Evolutionary conservation across 2,329 filamentous ascomycete genomes (phyloP).

Genomic region (Falciphora oryzae): DNA sequence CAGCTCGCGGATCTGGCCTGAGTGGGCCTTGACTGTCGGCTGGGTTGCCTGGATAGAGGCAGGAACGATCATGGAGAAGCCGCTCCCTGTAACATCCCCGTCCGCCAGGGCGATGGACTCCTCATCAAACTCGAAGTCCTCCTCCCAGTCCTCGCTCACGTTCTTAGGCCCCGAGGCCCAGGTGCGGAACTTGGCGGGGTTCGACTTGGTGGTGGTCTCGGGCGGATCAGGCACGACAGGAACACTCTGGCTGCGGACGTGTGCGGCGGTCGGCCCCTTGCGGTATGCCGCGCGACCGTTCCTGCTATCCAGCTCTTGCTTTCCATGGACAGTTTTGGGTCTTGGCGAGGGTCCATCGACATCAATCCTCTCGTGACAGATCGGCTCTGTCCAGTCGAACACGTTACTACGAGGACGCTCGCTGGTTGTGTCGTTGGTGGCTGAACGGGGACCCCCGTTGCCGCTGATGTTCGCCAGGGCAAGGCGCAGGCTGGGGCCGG

Average conservation of each 20-base stretch:
- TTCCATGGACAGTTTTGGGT: conserved; percentile 70
- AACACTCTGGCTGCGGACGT: conserved; percentile 76
- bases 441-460: conserved; percentile 34
- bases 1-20: conserved; percentile 76
- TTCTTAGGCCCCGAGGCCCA: conserved; percentile 77
- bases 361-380: conserved; percentile 55
- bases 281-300: conserved; percentile 63
- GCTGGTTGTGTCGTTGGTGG: conserved; percentile 23
- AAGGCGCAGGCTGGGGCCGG: conserved; percentile 47
- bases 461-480: conserved; percentile 49
- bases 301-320: conserved; percentile 64
- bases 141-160: conserved; percentile 82
- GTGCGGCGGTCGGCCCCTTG: conserved; percentile 61
- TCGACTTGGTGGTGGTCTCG: conserved; percentile 49
- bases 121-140: conserved; percentile 73
- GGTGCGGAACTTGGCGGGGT: conserved; percentile 64
- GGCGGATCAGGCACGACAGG: conserved; percentile 61
- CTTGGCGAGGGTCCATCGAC: conserved; percentile 53
- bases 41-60: conserved; percentile 76
- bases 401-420: conserved; percentile 61
- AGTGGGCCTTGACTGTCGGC: conserved; percentile 75
- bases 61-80: conserved; percentile 63
- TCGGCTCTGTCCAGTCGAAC: conserved; percentile 73
- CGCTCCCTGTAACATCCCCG: conserved; percentile 30
- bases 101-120: conserved; percentile 30